phyloP scores from a whole-genome alignment of 1,139 yeast genomes.

The Yamadazyma dushanensis region DNA sequence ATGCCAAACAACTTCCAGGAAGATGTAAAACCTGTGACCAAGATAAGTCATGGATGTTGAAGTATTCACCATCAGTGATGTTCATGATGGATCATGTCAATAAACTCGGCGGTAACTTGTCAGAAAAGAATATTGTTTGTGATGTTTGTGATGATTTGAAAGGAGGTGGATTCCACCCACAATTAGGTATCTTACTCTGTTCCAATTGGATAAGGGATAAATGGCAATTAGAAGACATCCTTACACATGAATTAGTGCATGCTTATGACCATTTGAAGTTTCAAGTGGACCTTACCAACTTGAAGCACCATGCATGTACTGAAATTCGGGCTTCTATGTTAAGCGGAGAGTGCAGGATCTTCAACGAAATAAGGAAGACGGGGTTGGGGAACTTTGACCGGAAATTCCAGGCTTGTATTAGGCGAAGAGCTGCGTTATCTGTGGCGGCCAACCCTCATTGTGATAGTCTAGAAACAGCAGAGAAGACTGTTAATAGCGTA shows the following conservation, averaged over 20 bases:
- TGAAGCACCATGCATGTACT: constrained; percentile 94
- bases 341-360: constrained; percentile 93
- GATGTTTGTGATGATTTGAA: constrained; percentile 83
- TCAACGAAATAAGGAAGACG: constrained; percentile 76
- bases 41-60: constrained; percentile 75
- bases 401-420: constrained; percentile 90
- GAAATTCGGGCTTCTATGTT: constrained; percentile 92
- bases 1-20: constrained; percentile 47
- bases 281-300: constrained; percentile 76
- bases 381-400: constrained; percentile 62
- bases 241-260: constrained; percentile 91
- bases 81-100: constrained; percentile 86
- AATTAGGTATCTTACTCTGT: constrained; percentile 81
- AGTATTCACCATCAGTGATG: constrained; percentile 79
- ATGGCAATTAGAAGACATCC: constrained; percentile 85
- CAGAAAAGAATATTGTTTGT: constrained; percentile 60
- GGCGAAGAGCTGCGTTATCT: constrained; percentile 81
- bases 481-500: constrained; percentile 75
- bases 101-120: constrained; percentile 59
- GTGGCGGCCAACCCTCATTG: constrained; percentile 88
- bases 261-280: constrained; percentile 90
- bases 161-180: constrained; percentile 94
- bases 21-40: constrained; percentile 68
- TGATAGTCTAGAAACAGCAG: constrained; percentile 69
- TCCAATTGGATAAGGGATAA: constrained; percentile 78